Conservation (phyloP, 2,329 filamentous ascomycete species). For the Exophiala aquamarina region DNA sequence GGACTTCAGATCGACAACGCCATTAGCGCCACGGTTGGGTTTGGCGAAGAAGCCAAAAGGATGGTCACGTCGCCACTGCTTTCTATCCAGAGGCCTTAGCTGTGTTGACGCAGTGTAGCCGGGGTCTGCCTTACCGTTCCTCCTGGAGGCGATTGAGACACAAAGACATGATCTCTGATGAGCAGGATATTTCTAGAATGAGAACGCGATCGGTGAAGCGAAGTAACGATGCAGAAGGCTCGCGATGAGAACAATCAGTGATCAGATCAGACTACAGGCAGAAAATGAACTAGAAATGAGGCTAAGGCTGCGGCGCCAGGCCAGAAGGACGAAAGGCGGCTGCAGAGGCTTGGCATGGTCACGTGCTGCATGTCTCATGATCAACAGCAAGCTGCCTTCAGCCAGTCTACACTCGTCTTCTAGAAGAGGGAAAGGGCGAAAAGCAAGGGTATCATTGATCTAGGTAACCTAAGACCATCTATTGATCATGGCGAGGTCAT, state of each 20-base stretch:
- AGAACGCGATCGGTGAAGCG: background rate
- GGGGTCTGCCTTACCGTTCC: constrained; percentile 64
- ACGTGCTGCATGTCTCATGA: too few species aligned
- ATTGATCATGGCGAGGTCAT: background rate
- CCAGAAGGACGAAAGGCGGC: background rate
- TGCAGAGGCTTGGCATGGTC: constrained; percentile 4
- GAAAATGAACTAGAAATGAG: constrained; percentile 1
- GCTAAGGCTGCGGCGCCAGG: background rate
- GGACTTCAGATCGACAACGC: constrained; percentile 84
- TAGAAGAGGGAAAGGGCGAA: background rate
- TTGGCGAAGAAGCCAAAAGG: constrained; percentile 97
- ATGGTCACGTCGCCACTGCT: constrained; percentile 95
- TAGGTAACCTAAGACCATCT: constrained; percentile 1
- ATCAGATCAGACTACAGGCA: background rate
- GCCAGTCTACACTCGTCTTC: too few species aligned
- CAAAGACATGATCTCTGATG: constrained; percentile 65
- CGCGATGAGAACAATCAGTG: background rate
- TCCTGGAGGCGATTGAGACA: constrained; percentile 86
- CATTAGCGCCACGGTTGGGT: constrained; percentile 70
- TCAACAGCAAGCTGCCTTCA: too few species aligned
- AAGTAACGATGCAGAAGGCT: too few species aligned
- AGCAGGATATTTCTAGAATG: background rate
- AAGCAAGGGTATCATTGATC: constrained; percentile 19
- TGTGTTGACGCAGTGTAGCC: constrained; percentile 13
- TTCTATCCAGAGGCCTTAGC: constrained; percentile 54